Base-by-base conservation (phyloP, 2,329 filamentous ascomycete genomes). In the Aspergillus flavus region DNA sequence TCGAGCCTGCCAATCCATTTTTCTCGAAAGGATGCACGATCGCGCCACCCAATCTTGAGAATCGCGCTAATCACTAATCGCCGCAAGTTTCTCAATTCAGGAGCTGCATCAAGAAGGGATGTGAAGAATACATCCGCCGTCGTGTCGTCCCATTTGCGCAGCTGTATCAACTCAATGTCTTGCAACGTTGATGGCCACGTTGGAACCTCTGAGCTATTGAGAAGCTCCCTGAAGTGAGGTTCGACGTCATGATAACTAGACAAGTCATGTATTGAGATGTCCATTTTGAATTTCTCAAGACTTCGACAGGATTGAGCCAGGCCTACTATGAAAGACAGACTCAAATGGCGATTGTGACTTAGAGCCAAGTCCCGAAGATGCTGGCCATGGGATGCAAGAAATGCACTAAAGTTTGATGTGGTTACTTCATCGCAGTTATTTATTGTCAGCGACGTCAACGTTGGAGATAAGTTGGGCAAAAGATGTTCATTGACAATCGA, bases 351-450 rank as follows among this genome's bases (percentile, higher is more conserved):
- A 71, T 96, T 96, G 77, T 96, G 91, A 59, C 90, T 86, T 6
- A 97, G 81, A 1, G 84, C 85, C 9, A 98, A 82, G 43, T 86
- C 85, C 58, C 85, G 84, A 26, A 98, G 80, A n/a, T 86, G 80
- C 26, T 81, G 77, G 0, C 93, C 94, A 69, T 92, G 88, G 0
- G 85, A 85, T 6, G 82, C 73, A 46, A 97, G 82, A 71, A 91
- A 97, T 0, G 77, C 74, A 30, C 83, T 80, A 26, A 97, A 79
- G 63, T 88, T 84, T 4, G 88, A 83, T 0, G 92, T 90, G 5
- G 84, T 87, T 11, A 97, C 78, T 65, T 91, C 87, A 78, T 89
- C 89, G 72, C 93, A 97, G 69, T 95, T 94, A 67, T 89, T 87
- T 19, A 97, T 81, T 66, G 90, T 90, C 4, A 98, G 82, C 53